These are phyloP conservation scores for Boeremia exigua DNA, from an alignment of 2,329 filamentous ascomycete species.

Conservation along the genomic window DNA sequence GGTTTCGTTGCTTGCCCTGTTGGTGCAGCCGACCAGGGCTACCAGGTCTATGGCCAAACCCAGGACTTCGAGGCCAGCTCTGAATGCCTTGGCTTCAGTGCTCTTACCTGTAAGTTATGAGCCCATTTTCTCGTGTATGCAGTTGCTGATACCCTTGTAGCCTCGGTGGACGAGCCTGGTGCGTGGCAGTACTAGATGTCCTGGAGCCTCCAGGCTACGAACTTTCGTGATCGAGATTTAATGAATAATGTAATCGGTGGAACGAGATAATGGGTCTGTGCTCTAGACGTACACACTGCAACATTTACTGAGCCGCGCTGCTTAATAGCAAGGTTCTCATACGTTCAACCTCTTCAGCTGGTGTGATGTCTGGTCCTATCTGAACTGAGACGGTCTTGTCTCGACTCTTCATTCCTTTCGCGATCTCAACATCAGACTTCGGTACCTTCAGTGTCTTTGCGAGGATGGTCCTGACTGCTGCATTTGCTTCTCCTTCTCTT, in stretches of 20 bases:
- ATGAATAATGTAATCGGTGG: constrained; percentile 13
- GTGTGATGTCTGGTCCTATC: constrained; percentile 15
- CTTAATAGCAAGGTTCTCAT: constrained; percentile 35
- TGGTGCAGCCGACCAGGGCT: constrained; percentile 27
- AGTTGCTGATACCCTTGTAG: constrained; percentile 19
- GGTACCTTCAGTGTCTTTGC: constrained; percentile 67
- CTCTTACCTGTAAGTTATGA: constrained; percentile 38
- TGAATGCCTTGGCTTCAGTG: constrained; percentile 46
- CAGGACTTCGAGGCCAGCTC: constrained; percentile 24
- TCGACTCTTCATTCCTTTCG: constrained; percentile 67
- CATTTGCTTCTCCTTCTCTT: constrained; percentile 72
- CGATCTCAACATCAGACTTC: constrained; percentile 68
- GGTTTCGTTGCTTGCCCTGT: constrained; percentile 46
- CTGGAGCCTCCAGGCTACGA: constrained; percentile 3
- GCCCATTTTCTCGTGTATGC: not conserved
- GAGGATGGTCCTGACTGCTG: constrained; percentile 67
- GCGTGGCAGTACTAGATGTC: constrained; percentile 47
- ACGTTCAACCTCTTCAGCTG: constrained; percentile 34
- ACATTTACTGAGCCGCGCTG: constrained; percentile 18
- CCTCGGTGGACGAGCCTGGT: constrained; percentile 29
- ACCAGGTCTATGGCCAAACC: constrained; percentile 43
- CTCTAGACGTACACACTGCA: constrained; percentile 8
- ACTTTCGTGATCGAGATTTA: constrained; percentile 10
- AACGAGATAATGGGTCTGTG: not conserved
- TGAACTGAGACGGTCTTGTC: constrained; percentile 61